Conservation (phyloP, 2,329 filamentous ascomycete species). For the Arthrobotrys conoides region DNA sequence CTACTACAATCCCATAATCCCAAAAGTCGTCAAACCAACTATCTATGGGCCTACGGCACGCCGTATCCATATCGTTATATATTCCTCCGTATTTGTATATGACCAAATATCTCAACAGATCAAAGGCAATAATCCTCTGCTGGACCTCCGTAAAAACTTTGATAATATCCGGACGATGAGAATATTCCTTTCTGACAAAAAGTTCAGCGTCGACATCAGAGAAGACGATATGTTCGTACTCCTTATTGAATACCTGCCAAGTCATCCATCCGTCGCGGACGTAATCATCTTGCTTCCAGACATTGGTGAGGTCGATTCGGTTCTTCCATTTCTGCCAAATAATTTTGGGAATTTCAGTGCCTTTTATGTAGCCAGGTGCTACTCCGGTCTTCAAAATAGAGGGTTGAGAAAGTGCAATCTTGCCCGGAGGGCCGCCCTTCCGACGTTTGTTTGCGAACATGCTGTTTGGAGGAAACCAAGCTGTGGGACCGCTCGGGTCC, state of each 20-base stretch:
- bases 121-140: slow-evolving; percentile 46
- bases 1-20: slow-evolving; percentile 30
- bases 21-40: slow-evolving; percentile 27
- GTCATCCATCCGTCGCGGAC: slow-evolving; percentile 38
- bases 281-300: slow-evolving; percentile 36
- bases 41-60: slow-evolving; percentile 29
- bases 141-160: slow-evolving; percentile 30
- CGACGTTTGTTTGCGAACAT: background rate
- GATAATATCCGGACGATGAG: slow-evolving; percentile 43
- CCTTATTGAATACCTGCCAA: slow-evolving; percentile 22
- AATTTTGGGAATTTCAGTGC: slow-evolving; percentile 26
- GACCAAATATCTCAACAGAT: slow-evolving; percentile 39
- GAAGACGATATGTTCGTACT: slow-evolving; percentile 23
- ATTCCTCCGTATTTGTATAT: slow-evolving; percentile 42
- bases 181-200: slow-evolving; percentile 36
- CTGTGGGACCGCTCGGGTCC: background rate
- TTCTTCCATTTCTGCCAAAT: slow-evolving; percentile 53
- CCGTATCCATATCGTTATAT: slow-evolving; percentile 48
- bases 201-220: slow-evolving; percentile 28
- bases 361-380: background rate
- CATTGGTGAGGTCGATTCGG: slow-evolving; percentile 29
- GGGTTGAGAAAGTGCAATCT: background rate
- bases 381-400: background rate
- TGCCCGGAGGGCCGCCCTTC: background rate
- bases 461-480: background rate